phyloP scores from a whole-genome alignment of 441 rosid genomes.

The Francoa sonchifolia region DNA sequence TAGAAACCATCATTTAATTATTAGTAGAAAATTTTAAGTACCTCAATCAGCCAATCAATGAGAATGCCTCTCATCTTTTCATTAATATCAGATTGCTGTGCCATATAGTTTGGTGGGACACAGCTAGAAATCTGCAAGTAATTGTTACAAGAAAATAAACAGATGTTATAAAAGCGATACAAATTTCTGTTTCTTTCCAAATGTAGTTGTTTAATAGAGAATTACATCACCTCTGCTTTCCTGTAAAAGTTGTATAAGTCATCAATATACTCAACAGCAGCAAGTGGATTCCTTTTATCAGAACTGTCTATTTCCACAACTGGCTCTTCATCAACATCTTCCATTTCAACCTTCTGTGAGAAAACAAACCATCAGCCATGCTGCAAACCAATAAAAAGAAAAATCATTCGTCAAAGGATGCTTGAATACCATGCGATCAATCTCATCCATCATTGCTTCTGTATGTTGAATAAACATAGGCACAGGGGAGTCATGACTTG shows the following conservation, averaged over 20 bases:
- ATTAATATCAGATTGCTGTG: constrained; percentile 15
- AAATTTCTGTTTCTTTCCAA: neutral
- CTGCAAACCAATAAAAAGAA: neutral
- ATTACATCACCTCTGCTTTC: constrained; percentile 16
- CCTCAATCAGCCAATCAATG: constrained; percentile 22
- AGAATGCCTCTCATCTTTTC: constrained; percentile 22
- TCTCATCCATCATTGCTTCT: constrained; percentile 4
- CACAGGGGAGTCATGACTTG: no score
- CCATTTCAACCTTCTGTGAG: constrained; percentile 17
- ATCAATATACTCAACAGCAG: constrained; percentile 15
- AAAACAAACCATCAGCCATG: neutral
- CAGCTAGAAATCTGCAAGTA: constrained; percentile 12
- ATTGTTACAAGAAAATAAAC: neutral
- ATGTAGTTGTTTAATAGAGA: neutral
- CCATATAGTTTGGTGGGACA: constrained; percentile 16
- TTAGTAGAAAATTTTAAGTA: neutral
- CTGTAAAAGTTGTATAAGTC: constrained; percentile 15
- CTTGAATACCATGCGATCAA: constrained; percentile 11
- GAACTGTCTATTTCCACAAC: constrained; percentile 14
- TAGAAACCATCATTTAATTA: neutral
- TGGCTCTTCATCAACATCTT: constrained; percentile 11
- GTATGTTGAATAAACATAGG: constrained; percentile 8
- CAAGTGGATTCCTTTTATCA: constrained; percentile 18
- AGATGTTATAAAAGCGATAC: neutral
- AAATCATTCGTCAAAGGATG: neutral